Conservation (phyloP, 1,284 basidiomycete genomes). For the Ceratobasidium sp. region DNA sequence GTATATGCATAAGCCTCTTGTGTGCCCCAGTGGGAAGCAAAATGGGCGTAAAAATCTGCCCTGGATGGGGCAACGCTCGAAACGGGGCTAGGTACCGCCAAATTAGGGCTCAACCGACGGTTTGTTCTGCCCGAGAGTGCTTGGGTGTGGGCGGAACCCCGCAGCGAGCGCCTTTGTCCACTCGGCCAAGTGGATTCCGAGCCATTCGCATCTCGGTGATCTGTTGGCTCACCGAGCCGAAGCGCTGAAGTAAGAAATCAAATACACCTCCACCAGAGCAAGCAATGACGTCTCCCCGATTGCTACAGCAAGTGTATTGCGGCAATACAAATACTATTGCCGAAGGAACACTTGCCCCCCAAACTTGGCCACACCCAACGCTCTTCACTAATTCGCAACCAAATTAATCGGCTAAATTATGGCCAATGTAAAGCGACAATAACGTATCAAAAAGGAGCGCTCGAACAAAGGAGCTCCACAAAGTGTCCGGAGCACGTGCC, state of each 20-base stretch:
- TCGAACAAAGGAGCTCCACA: slow-evolving; percentile 9
- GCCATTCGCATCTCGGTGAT: slow-evolving; percentile 7
- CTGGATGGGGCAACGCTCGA: too few relatives aligned
- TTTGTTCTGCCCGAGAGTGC: too few relatives aligned
- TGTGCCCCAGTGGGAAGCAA: too few relatives aligned
- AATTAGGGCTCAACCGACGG: too few relatives aligned
- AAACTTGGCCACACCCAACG: neutral
- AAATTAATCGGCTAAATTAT: slow-evolving; percentile 5
- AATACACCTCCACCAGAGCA: neutral
- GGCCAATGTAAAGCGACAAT: neutral
- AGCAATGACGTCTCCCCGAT: neutral
- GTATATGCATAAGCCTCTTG: too few relatives aligned
- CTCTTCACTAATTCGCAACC: neutral
- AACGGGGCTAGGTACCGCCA: too few relatives aligned
- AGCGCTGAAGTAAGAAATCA: neutral
- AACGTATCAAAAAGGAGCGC: neutral
- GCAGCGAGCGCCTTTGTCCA: too few relatives aligned
- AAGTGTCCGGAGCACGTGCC: neutral
- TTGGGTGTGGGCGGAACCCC: too few relatives aligned
- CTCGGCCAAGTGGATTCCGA: neutral
- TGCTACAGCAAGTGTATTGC: neutral
- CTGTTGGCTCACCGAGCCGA: neutral
- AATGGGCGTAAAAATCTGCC: too few relatives aligned
- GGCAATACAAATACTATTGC: neutral
- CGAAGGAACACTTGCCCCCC: neutral